Percentiles rank a stretch among this genome's conserved stretches.
Evolutionary conservation across 116 monocot species (phyloP).

Genomic region (Posidonia oceanica): DNA sequence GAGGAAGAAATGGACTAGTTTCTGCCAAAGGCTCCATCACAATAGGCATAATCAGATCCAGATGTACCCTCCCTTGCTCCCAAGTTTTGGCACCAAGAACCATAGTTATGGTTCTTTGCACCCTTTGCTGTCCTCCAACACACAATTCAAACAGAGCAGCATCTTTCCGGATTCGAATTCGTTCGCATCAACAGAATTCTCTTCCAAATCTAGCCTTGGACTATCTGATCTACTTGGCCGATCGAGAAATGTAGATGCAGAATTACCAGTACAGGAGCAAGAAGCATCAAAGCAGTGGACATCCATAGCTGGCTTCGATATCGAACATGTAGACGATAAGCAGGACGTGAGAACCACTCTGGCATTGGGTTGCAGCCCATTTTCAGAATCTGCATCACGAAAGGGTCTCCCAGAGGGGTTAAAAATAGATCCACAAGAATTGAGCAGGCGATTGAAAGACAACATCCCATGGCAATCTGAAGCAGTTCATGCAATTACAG

Average conservation of each 20-base stretch:
- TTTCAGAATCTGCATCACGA: constrained; percentile 51
- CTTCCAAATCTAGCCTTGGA: background rate
- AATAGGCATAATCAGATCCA: constrained; percentile 10
- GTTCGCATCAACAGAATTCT: constrained; percentile 7
- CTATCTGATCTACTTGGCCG: constrained; percentile 2
- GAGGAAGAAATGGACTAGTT: constrained; percentile 65
- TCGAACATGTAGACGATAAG: background rate
- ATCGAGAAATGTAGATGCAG: background rate
- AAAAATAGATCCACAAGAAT: constrained; percentile 17
- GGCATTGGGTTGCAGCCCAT: constrained; percentile 31
- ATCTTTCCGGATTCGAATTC: constrained; percentile 6
- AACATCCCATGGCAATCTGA: constrained; percentile 74
- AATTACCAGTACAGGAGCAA: background rate
- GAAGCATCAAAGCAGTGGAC: constrained; percentile 7
- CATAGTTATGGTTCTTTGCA: constrained; percentile 7
- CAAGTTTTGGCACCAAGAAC: constrained; percentile 8
- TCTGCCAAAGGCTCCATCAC: constrained; percentile 56
- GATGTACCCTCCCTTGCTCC: constrained; percentile 14
- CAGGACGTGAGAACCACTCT: constrained; percentile 33
- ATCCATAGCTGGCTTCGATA: constrained; percentile 2
- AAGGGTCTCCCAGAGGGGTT: constrained; percentile 6
- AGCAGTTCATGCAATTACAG: constrained; percentile 17
- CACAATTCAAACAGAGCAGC: background rate
- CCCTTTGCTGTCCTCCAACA: constrained; percentile 20
- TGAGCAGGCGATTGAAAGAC: constrained; percentile 27